Evolutionary conservation across 768 basidiomycete genomes (phyloP), one percentile per base, ranked within the genome.

Genomic region (Fomitopsis serialis): DNA sequence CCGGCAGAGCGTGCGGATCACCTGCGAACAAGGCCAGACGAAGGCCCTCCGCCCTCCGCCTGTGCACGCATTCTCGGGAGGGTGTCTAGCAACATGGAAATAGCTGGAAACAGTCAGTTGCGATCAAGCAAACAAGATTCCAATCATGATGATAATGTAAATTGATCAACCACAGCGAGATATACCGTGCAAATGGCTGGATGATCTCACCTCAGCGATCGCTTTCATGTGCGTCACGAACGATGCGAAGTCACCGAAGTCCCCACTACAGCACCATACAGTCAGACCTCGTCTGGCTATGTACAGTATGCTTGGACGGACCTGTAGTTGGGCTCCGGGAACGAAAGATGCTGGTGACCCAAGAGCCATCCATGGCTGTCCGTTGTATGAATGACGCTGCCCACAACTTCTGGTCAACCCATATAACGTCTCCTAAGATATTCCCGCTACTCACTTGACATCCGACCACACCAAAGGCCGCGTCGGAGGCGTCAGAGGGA

Each of bases 321-420:
- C 86, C 78, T 80, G 67, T 87, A 90, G 64, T 87, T 84, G 0
- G 89, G 87, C 60, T 92, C 89, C 0, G 89, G 88, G 63, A 78
- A 82, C 2, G 76, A 77, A 2, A 71, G 17, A 61, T 91, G 86
- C 61, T 90, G 88, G 70, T 96, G 92, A 1, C 92, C 92, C 35
- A 92, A 75, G 3, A 95, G 72, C 86, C 86, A 87, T 24, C 86
- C 81, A 70, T 89, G 85, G 36, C 80, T 88, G 66, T 94, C 92
- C 0, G 93, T 94, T 2, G 91, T 94, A 61, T 86, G 83, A 44
- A 94, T 77, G 61, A 94, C 79, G 64, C 95, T 95, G 52, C n/a
- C n/a, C n/a, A n/a, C n/a, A n/a, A n/a, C n/a, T n/a, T n/a, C n/a
- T 51, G 5, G 22, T 5, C 19, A 21, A 3, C 11, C 27, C 4